Percentiles rank a stretch among this genome's conserved stretches.
These are phyloP conservation scores for Venturia asperata DNA, from an alignment of 2,329 filamentous ascomycete genomes.

Conservation along the genomic window DNA sequence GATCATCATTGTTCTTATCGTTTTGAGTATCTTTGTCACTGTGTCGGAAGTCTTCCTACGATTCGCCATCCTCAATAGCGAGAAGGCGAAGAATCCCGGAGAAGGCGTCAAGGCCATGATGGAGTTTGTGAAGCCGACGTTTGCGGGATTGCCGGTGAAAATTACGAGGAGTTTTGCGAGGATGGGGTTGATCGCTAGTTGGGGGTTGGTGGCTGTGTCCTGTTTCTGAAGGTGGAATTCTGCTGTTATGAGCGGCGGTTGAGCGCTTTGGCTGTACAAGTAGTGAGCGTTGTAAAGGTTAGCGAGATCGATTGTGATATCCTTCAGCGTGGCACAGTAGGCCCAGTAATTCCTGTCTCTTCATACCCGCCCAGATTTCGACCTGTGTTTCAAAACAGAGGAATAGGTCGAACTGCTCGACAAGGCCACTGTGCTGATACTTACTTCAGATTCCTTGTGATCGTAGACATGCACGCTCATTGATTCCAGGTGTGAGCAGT, in stretches of 20 bases:
- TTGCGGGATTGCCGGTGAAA: neutral
- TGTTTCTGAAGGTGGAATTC: neutral
- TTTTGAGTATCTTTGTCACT: slow-evolving; percentile 85
- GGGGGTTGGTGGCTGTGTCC: slow-evolving; percentile 3
- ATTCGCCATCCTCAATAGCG: slow-evolving; percentile 47
- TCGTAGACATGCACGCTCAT: no score
- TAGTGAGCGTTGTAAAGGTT: neutral
- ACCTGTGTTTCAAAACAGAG: no score
- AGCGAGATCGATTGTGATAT: neutral
- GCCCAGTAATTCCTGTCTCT: no score
- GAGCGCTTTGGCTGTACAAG: neutral
- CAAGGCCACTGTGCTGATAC: no score
- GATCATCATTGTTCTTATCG: slow-evolving; percentile 94
- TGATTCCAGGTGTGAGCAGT: no score
- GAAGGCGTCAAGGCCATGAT: neutral
- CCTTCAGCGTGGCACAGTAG: neutral
- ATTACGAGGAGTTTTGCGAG: slow-evolving; percentile 15
- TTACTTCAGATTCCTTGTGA: no score
- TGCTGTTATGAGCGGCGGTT: neutral
- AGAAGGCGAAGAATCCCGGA: slow-evolving; percentile 16
- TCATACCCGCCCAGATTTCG: no score
- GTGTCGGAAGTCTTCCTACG: slow-evolving; percentile 81
- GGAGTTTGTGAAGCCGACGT: neutral
- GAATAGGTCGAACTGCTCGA: no score
- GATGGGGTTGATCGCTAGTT: slow-evolving; percentile 8